Evolutionary conservation across 805 yeast genomes (phyloP), one percentile per base, ranked within the genome.

Genomic region (Saturnispora saitoi): DNA sequence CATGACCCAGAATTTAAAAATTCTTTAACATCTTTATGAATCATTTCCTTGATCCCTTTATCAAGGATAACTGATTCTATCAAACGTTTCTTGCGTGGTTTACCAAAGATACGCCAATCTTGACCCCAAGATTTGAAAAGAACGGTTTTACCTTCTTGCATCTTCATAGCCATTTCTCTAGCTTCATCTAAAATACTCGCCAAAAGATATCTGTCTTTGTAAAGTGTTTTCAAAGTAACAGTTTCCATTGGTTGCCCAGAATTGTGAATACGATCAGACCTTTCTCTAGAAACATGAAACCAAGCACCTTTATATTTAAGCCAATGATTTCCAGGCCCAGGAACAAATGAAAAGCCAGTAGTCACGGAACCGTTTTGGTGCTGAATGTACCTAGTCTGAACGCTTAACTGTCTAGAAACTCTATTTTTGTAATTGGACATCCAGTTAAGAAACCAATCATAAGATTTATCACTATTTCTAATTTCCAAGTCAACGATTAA

Each of bases 41-140:
- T 78, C 9, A 62, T 56, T 50, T 83, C 86, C 51, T 80, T 80
- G 45, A 93, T 72, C 2, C 86, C 89, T 22, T 73, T 64, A 63
- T 89, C 98, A 47, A 93, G 69, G 24, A 93, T 81, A 14, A 93
- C 99, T 7, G 95, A 85, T 4, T 85, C 91, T 34, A 91, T 67
- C 26, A 83, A 67, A 57, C 99, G 73, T 67, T 91, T 91, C 58
- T 81, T 83, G 53, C 96, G 75, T 1, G 99, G 98, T 62, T 83
- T 90, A 2, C 99, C 99, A 70, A 93, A 93, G 4, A 95, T 95
- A 59, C 98, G 74, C 99, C 99, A 93, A 61, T 93, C 99, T 28
- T 96, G 96, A 0, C 98, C 99, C 87, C 93, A 91, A 10, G 96
- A 85, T 4, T 96, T 87, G 64, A 78, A 93, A 4, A 93, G 69